Evolutionary conservation across 2,329 filamentous ascomycete species (phyloP).

Genomic region (Aspergillus brunneoviolaceus): DNA sequence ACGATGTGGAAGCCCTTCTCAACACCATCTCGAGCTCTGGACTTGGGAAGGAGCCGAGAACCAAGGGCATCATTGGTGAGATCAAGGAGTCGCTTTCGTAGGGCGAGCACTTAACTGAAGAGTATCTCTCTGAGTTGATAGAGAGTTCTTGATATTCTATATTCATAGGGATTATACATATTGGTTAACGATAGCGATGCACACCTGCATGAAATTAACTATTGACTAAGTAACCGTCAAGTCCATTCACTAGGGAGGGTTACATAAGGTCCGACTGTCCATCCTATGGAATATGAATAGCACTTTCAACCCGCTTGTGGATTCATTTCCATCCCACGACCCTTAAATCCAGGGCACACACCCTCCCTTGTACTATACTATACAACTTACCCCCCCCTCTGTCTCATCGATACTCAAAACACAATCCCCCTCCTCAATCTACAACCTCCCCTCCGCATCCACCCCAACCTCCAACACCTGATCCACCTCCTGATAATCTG

Average conservation of each 20-base stretch:
- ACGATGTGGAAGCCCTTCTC: constrained; percentile 52
- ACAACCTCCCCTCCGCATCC: constrained; percentile 38
- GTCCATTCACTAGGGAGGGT: not conserved
- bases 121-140: not conserved
- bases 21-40: constrained; percentile 48
- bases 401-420: too few species aligned
- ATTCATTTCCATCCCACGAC: not conserved
- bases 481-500: constrained; percentile 79
- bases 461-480: constrained; percentile 76
- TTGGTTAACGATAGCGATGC: constrained; percentile 15
- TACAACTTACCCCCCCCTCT: too few species aligned
- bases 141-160: not conserved
- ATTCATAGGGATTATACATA: constrained; percentile 9
- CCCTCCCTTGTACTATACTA: too few species aligned
- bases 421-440: not conserved
- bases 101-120: not conserved
- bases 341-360: not conserved
- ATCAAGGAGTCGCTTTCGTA: constrained; percentile 49
- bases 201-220: constrained; percentile 1
- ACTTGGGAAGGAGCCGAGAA: constrained; percentile 58
- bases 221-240: not conserved
- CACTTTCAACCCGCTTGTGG: not conserved
- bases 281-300: too few species aligned
- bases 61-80: constrained; percentile 60
- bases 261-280: not conserved